phyloP scores from a whole-genome alignment of 2,329 filamentous ascomycete species.

The Immersiporthe knoxdaviesiana region DNA sequence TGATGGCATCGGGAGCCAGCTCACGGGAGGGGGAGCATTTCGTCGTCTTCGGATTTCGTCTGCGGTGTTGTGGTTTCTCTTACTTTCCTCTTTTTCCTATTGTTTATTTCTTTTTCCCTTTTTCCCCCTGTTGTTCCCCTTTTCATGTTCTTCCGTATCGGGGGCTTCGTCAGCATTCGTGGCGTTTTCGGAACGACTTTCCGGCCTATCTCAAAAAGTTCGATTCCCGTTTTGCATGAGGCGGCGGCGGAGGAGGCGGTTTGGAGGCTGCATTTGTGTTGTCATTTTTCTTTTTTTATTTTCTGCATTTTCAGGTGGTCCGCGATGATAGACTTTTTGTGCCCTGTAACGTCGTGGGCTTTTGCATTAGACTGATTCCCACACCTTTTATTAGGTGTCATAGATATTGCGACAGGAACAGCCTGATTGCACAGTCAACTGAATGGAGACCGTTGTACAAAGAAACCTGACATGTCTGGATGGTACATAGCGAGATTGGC shows the following conservation, averaged over 20 bases:
- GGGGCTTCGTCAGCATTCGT: slow-evolving; percentile 30
- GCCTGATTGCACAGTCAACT: slow-evolving; percentile 20
- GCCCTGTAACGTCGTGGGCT: slow-evolving; percentile 22
- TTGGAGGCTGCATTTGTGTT: slow-evolving; percentile 39
- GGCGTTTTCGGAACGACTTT: slow-evolving; percentile 32
- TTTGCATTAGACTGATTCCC: slow-evolving; percentile 39
- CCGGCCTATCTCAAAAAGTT: slow-evolving; percentile 34
- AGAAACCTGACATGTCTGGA: neutral
- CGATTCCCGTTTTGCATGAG: slow-evolving; percentile 43
- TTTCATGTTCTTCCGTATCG: slow-evolving; percentile 29
- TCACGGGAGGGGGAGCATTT: neutral
- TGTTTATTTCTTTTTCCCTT: neutral
- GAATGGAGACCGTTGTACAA: slow-evolving; percentile 30
- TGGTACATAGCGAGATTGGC: no score
- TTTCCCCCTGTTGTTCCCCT: neutral
- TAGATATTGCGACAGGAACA: slow-evolving; percentile 31
- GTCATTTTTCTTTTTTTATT: neutral
- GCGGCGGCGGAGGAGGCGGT: slow-evolving; percentile 34
- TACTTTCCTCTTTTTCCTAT: neutral
- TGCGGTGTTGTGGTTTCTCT: slow-evolving; percentile 31
- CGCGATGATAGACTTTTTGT: slow-evolving; percentile 40
- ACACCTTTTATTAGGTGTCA: slow-evolving; percentile 31
- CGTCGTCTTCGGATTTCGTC: slow-evolving; percentile 17
- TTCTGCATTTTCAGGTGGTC: slow-evolving; percentile 41
- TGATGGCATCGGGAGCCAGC: slow-evolving; percentile 2